phyloP scores from a whole-genome alignment of 306 rosid genomes.

The Hylodesmum podocarpum region DNA sequence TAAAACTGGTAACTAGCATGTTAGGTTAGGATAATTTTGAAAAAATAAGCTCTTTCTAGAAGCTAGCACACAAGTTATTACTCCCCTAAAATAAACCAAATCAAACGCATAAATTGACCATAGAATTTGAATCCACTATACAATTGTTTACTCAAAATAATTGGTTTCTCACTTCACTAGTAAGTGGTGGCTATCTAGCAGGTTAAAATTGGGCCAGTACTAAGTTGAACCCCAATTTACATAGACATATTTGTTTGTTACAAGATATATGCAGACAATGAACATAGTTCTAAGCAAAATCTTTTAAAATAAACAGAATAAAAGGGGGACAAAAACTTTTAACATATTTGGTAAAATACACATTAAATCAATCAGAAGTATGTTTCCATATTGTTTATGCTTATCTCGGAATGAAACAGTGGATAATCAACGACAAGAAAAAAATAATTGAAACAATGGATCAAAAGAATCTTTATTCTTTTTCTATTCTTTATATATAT shows the following conservation, averaged over 20 bases:
- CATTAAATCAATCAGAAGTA: not conserved
- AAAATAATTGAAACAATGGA: not conserved
- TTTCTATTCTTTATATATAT: not conserved
- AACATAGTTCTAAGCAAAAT: not conserved
- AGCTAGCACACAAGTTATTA: not conserved
- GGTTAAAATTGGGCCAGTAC: not conserved
- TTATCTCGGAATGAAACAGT: not conserved
- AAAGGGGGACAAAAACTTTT: not conserved
- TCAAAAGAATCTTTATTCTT: slow-evolving; percentile 6
- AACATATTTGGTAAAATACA: slow-evolving; percentile 7
- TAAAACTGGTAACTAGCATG: slow-evolving; percentile 6
- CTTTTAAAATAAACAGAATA: not conserved
- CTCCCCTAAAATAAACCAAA: not conserved
- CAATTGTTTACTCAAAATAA: not conserved
- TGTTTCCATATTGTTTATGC: not conserved
- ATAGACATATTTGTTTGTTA: not conserved
- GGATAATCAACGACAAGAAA: not conserved
- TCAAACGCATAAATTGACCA: not conserved
- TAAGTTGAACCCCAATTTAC: not conserved
- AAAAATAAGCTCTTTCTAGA: not conserved
- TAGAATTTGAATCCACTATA: not conserved
- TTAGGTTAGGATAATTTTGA: not conserved
- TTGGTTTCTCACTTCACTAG: not conserved
- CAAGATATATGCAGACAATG: not conserved
- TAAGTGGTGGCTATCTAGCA: not conserved